Percentiles rank a stretch among this genome's conserved stretches.
Evolutionary conservation across 148 eudicot genomes (phyloP).

Genomic region (Heliosperma pusillum): DNA sequence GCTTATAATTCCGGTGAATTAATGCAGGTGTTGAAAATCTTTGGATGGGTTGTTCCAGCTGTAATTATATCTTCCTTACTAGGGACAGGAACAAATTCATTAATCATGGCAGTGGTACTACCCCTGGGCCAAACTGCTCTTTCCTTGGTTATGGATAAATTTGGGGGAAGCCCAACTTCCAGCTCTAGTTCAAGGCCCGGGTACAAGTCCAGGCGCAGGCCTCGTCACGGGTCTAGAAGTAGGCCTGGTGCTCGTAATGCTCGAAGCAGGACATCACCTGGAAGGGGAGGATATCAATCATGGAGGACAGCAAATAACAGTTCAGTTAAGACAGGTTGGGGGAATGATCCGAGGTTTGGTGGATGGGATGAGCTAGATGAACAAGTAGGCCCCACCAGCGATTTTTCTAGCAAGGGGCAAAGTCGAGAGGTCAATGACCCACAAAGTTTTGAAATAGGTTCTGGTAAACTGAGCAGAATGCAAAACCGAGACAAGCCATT

Average conservation of each 20-base stretch:
- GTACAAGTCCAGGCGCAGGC: constrained; percentile 31
- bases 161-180: constrained; percentile 42
- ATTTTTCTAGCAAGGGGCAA: constrained; percentile 12
- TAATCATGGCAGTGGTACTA: constrained; percentile 67
- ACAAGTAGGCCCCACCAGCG: constrained; percentile 15
- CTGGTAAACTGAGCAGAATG: constrained; percentile 42
- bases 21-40: constrained; percentile 52
- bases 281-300: constrained; percentile 35
- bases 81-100: constrained; percentile 51
- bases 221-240: constrained; percentile 24
- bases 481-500: constrained; percentile 43
- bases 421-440: constrained; percentile 19
- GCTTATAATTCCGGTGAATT: background rate
- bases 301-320: constrained; percentile 29
- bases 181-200: constrained; percentile 29
- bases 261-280: constrained; percentile 12
- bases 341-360: constrained; percentile 42
- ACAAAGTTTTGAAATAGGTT: constrained; percentile 1
- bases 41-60: constrained; percentile 84
- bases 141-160: constrained; percentile 45
- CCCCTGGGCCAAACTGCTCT: constrained; percentile 73
- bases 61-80: constrained; percentile 46
- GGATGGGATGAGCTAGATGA: constrained; percentile 84
- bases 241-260: constrained; percentile 20
- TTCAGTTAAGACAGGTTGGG: constrained; percentile 26